These are phyloP conservation scores for Aegilops sharonensis DNA, from an alignment of 176 grass and related monocot genomes.

Conservation along the genomic window DNA sequence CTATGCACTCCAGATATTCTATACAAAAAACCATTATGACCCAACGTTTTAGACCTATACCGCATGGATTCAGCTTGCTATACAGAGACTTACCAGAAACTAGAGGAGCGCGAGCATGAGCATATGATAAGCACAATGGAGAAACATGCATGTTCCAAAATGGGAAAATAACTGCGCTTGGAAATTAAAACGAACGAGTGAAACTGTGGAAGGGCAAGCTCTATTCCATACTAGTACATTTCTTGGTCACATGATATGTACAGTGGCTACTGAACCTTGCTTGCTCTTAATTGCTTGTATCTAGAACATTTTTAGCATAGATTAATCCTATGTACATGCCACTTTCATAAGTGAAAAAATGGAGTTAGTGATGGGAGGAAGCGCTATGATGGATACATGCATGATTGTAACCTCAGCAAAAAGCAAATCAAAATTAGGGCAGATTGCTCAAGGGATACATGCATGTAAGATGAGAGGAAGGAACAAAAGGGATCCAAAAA, in stretches of 20 bases:
- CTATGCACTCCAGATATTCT: background rate
- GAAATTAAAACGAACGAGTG: background rate
- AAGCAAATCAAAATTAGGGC: background rate
- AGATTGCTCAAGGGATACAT: background rate
- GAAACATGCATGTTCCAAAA: background rate
- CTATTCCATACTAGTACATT: background rate
- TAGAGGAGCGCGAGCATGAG: background rate
- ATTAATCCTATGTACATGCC: background rate
- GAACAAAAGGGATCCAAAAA: background rate
- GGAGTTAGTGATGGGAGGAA: background rate
- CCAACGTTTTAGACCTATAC: background rate
- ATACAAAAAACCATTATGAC: background rate
- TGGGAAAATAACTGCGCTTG: background rate
- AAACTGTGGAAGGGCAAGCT: background rate
- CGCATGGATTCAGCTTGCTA: background rate
- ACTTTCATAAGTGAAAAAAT: background rate
- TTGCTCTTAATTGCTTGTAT: conserved; percentile 1
- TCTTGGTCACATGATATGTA: background rate
- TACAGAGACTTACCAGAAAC: background rate
- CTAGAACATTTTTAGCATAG: background rate
- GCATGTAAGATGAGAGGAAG: background rate
- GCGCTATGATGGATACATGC: background rate
- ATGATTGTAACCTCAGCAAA: background rate
- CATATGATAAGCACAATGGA: background rate
- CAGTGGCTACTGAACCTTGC: background rate